phyloP scores from a whole-genome alignment of 176 grass and related monocot species.

The Aegilops sharonensis region DNA sequence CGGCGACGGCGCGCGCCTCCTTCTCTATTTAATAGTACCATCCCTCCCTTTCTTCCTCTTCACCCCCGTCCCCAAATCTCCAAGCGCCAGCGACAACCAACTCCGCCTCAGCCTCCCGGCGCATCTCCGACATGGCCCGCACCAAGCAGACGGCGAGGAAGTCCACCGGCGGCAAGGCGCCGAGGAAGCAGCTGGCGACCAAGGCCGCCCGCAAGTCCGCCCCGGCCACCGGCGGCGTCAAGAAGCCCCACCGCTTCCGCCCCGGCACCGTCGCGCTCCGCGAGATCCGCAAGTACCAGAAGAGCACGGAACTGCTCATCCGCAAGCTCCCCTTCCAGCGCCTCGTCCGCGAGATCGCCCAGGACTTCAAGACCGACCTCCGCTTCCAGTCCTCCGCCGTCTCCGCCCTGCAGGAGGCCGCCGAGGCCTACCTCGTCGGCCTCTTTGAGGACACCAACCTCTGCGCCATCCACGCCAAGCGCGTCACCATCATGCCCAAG shows the following conservation, averaged over 20 bases:
- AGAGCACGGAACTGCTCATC: slow-evolving; percentile 75
- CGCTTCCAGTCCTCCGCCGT: slow-evolving; percentile 64
- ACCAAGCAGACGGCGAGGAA: slow-evolving; percentile 74
- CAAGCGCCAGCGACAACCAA: too few relatives aligned
- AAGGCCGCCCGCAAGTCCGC: slow-evolving; percentile 67
- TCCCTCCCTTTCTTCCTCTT: too few relatives aligned
- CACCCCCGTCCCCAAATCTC: too few relatives aligned
- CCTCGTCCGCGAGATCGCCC: slow-evolving; percentile 58
- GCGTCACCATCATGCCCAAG: background rate
- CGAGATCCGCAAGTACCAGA: slow-evolving; percentile 81
- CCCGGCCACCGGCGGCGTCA: slow-evolving; percentile 55
- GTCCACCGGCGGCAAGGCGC: slow-evolving; percentile 72
- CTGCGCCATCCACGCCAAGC: background rate
- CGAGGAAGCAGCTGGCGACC: slow-evolving; percentile 55
- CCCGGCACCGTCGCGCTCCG: slow-evolving; percentile 67
- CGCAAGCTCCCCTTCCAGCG: slow-evolving; percentile 76
- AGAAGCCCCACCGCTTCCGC: slow-evolving; percentile 73
- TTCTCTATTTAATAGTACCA: too few relatives aligned
- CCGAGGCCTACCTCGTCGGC: background rate
- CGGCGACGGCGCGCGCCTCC: too few relatives aligned
- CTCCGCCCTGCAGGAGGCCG: background rate
- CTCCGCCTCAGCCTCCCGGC: background rate
- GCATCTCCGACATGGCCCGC: slow-evolving; percentile 40
- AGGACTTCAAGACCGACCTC: slow-evolving; percentile 79
- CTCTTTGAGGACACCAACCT: background rate